Evolutionary conservation across 2,329 filamentous ascomycete genomes (phyloP).

Genomic region (Dactylella cylindrospora): DNA sequence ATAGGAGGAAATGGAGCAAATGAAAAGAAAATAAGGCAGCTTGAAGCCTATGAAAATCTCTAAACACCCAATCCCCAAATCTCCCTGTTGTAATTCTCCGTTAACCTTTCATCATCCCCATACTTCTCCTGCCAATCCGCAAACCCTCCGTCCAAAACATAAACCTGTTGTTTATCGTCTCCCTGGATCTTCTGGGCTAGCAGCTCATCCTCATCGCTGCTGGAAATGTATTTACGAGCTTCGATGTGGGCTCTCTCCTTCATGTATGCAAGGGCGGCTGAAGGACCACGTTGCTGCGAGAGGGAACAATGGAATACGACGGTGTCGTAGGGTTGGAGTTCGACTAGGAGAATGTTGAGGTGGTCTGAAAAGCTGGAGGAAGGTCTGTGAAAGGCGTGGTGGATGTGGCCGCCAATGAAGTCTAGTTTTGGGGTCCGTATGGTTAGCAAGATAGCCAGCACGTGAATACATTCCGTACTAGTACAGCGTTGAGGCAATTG

Average conservation of each 20-base stretch:
- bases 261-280: constrained; percentile 77
- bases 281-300: constrained; percentile 85
- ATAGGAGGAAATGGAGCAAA: too few species aligned
- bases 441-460: constrained; percentile 5
- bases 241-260: constrained; percentile 62
- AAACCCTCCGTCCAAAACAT: constrained; percentile 81
- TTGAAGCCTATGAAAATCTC: too few species aligned
- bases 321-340: constrained; percentile 72
- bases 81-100: constrained; percentile 80
- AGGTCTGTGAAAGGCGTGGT: constrained; percentile 73
- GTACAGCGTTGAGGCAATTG: too few species aligned
- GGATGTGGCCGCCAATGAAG: constrained; percentile 62
- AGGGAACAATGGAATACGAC: constrained; percentile 95
- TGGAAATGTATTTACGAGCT: constrained; percentile 49
- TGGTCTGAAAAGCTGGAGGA: constrained; percentile 70
- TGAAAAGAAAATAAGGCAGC: too few species aligned
- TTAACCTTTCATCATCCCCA: constrained; percentile 75
- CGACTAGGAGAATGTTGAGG: constrained; percentile 79
- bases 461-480: too few species aligned
- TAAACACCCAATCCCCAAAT: constrained; percentile 70
- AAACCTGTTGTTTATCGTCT: constrained; percentile 66
- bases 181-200: constrained; percentile 45
- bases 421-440: constrained; percentile 26
- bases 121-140: constrained; percentile 82
- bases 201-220: constrained; percentile 46